Evolutionary conservation across 805 yeast species (phyloP), one percentile per base, ranked within the genome.

Genomic region (Spathaspora hagerdaliae): DNA sequence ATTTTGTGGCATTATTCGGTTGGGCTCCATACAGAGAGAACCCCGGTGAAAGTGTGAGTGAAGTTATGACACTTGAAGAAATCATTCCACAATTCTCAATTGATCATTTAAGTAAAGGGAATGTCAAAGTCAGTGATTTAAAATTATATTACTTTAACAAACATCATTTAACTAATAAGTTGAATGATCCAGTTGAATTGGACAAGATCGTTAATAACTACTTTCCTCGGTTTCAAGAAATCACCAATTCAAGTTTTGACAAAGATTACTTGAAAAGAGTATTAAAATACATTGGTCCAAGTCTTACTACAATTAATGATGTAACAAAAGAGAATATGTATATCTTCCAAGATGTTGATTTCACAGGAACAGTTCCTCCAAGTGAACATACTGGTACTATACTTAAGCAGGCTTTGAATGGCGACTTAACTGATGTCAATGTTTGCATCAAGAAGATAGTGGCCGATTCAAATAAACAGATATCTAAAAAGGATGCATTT

Each of bases 1-100:
- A 94, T 56, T 94, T 89, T 61, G 85, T 84, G 37, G 96, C 92
- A 0, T 70, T 94, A 47, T 86, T 89, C 63, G 99, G 99, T 0
- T 94, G 99, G 99, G 78, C 96, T 5, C 96, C 97, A 4, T 79
- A 82, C 6, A 72, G 87, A 50, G 67, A 67, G 6, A 59, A 58
- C 2, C 62, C 72, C 8, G 79, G 83, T 2, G 70, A 72, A 27
- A 67, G 74, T 26, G 59, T 64, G 0, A 74, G 73, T 42, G 92
- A 84, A 56, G 66, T 81, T 7, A 75, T 77, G 65, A 54, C 64
- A 0, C 55, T 85, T 48, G 51, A 69, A 1, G 79, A 85, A 31
- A 63, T 91, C 44, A 78, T 73, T 10, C 50, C 70, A 27, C 48
- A 61, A 24, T 94, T 94, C 59, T 71, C 81, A 12, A 59, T 90